A percentile compares a stretch with the other conserved stretches of the same genome.
These are phyloP conservation scores for Lathyrus tuberosus DNA, from an alignment of 306 rosid species.

Conservation along the genomic window DNA sequence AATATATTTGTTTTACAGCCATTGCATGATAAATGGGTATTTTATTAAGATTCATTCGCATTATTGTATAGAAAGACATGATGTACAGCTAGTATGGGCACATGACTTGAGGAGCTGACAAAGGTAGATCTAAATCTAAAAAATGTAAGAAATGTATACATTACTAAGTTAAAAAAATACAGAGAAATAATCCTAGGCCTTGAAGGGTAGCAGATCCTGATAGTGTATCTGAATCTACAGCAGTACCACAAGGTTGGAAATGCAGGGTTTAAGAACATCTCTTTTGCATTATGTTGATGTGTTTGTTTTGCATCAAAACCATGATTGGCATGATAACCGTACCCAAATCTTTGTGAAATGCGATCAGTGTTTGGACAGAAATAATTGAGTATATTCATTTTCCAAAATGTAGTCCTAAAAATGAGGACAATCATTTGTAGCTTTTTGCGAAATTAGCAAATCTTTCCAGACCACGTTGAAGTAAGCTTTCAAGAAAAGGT, in stretches of 20 bases:
- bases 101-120: conserved; percentile 8
- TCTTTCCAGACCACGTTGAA: conserved; percentile 69
- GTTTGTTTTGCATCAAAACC: conserved; percentile 21
- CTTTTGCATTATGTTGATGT: neutral
- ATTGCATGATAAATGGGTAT: neutral
- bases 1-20: conserved; percentile 3
- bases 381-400: conserved; percentile 8
- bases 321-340: conserved; percentile 10
- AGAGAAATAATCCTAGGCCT: neutral
- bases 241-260: neutral
- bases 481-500: conserved; percentile 85
- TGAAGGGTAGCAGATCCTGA: conserved; percentile 7
- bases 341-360: neutral
- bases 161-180: neutral
- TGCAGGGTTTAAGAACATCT: conserved; percentile 5
- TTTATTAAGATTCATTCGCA: neutral
- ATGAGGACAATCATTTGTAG: conserved; percentile 47
- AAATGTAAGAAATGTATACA: neutral
- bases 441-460: conserved; percentile 67
- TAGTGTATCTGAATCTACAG: neutral
- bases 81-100: conserved; percentile 14
- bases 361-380: conserved; percentile 22
- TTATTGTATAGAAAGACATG: conserved; percentile 4
- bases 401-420: conserved; percentile 29
- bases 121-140: neutral